phyloP scores from a whole-genome alignment of 495 filamentous ascomycete species.

The Aspergillus campestris region DNA sequence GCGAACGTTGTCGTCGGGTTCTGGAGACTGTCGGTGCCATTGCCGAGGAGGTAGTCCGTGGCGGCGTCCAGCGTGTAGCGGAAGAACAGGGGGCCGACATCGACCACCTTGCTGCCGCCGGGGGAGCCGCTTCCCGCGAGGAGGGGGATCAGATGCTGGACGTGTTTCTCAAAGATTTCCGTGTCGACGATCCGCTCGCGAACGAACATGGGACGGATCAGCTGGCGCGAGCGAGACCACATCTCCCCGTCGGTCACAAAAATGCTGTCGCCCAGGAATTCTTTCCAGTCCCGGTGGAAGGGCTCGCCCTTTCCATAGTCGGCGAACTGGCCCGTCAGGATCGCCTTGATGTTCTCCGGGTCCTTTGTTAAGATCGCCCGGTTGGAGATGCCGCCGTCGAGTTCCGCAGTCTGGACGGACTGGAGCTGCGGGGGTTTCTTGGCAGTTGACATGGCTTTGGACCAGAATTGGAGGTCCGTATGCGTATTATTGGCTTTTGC shows the following conservation, averaged over 20 bases:
- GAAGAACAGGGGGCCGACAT: slow-evolving; percentile 67
- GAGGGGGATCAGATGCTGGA: slow-evolving; percentile 56
- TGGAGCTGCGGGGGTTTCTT: slow-evolving; percentile 19
- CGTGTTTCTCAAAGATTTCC: slow-evolving; percentile 69
- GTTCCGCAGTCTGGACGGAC: slow-evolving; percentile 51
- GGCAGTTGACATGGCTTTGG: slow-evolving; percentile 33
- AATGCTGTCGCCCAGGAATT: slow-evolving; percentile 71
- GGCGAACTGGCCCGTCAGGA: slow-evolving; percentile 64
- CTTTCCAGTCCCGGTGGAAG: slow-evolving; percentile 62
- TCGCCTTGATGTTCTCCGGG: slow-evolving; percentile 60
- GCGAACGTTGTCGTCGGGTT: slow-evolving; percentile 50
- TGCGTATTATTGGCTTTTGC: slow-evolving; percentile 42
- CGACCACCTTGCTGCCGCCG: slow-evolving; percentile 44
- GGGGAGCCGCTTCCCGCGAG: slow-evolving; percentile 37
- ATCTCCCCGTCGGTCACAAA: slow-evolving; percentile 66
- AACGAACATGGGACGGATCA: slow-evolving; percentile 77
- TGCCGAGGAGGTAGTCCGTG: slow-evolving; percentile 81
- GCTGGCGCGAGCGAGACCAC: slow-evolving; percentile 68
- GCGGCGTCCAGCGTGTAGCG: slow-evolving; percentile 74
- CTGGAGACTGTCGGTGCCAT: slow-evolving; percentile 62
- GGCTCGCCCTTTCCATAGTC: slow-evolving; percentile 65
- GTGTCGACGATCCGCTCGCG: slow-evolving; percentile 74
- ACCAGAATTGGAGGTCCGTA: slow-evolving; percentile 54
- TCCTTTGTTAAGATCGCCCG: slow-evolving; percentile 60
- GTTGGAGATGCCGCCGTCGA: slow-evolving; percentile 39